Base-by-base conservation (phyloP, 225 moss, liverwort and hornwort genomes). In the Physcomitrium patens region DNA sequence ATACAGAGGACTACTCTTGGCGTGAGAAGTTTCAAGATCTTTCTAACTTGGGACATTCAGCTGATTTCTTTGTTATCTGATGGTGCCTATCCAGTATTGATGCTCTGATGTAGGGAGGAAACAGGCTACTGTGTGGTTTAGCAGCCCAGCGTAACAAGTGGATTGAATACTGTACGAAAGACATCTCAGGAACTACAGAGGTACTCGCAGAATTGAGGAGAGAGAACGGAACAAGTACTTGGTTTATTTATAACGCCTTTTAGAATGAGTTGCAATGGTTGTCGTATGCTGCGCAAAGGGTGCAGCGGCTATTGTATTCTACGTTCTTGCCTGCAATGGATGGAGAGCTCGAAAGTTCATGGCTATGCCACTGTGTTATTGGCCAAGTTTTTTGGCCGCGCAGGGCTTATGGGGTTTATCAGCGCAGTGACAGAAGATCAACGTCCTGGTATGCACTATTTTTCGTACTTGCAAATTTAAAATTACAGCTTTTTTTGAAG, bases 261-360 rank as follows among this genome's bases (percentile, higher is more conserved):
- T 37, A 85, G 66, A 53, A 92, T 92, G 92, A 92, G 92, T 78
- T 92, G 92, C 86, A 92, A 92, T 60, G 92, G 92, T 9, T 92
- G 92, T 69, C 85, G 92, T 60, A 89, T 89, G 57, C 66, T 92
- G 77, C 88, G 92, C 15, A 92, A 88, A 71, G 92, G 92, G 10
- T 92, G 92, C 77, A 89, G 86, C 73, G 90, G 90, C 63, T 77
- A 66, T 65, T 92, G 92, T 65, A 44, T 85, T 15, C 78, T 92
- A 37, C 88, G 92, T 26, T 88, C 92, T 41, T 92, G 92, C 57
- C 68, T 92, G 68, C 88, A 92, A 62, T 90, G 89, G 90, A 89
- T 90, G 31, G 88, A 88, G 20, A 80, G 60, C 45, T 64, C 89
- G 19, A 90, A 92, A 73, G 88, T 89, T 19, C 92, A 92, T 78